A percentile compares a stretch with the other conserved stretches of the same genome.
Evolutionary conservation across 2,329 filamentous ascomycete genomes (phyloP).

Genomic region (Diaporthe sp.): DNA sequence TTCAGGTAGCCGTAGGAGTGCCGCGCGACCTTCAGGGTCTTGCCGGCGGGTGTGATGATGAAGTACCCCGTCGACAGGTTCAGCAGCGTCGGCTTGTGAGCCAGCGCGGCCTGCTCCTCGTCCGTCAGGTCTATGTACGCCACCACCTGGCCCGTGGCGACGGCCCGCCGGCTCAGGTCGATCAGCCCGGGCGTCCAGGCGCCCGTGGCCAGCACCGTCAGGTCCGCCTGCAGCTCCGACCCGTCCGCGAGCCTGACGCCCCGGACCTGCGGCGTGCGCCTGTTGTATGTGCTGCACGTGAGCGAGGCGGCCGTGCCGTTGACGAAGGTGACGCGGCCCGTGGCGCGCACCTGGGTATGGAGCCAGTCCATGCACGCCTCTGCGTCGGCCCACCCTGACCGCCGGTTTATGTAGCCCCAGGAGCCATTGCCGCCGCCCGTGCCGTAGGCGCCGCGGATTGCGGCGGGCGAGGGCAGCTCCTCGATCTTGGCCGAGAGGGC

Average conservation of each 20-base stretch:
- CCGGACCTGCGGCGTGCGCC: constrained; percentile 55
- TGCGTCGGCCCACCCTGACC: constrained; percentile 86
- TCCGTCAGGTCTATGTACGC: constrained; percentile 82
- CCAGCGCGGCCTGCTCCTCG: constrained; percentile 76
- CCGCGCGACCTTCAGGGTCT: constrained; percentile 77
- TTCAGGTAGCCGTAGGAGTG: constrained; percentile 79
- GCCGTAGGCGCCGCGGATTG: constrained; percentile 60
- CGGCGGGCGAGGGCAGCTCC: constrained; percentile 59
- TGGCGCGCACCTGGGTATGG: constrained; percentile 65
- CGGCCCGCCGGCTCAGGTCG: constrained; percentile 81
- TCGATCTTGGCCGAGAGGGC: constrained; percentile 56
- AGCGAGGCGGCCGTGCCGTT: constrained; percentile 63
- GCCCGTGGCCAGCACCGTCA: constrained; percentile 86
- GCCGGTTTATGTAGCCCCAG: constrained; percentile 81
- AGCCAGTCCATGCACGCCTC: constrained; percentile 78
- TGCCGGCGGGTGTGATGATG: constrained; percentile 76
- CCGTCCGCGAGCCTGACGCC: constrained; percentile 65
- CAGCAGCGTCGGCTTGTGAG: constrained; percentile 78
- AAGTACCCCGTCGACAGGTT: constrained; percentile 81
- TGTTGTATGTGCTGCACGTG: constrained; percentile 48
- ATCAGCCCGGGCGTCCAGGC: constrained; percentile 88
- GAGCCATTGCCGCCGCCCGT: constrained; percentile 69
- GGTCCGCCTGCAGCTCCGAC: constrained; percentile 62
- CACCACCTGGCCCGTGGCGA: constrained; percentile 86
- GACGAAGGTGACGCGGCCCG: constrained; percentile 69